Evolutionary conservation across 164 flowering plant genomes (phyloP).

Genomic region (Piper betle): DNA sequence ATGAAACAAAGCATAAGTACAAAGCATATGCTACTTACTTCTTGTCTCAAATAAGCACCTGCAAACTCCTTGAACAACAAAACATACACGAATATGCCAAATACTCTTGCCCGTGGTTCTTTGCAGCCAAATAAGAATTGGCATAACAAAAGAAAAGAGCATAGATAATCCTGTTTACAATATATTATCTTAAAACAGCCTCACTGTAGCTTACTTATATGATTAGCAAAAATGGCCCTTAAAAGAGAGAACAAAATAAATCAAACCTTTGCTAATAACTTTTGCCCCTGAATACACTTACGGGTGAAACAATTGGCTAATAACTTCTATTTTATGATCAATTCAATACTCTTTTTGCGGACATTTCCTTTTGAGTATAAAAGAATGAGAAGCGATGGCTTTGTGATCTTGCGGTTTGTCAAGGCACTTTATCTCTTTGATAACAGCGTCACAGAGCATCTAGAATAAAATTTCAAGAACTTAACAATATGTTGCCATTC

Average conservation of each 20-base stretch:
- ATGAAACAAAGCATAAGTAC: not conserved
- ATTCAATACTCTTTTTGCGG: conserved; percentile 42
- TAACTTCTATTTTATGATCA: conserved; percentile 54
- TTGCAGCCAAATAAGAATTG: conserved; percentile 64
- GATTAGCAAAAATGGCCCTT: too few relatives aligned
- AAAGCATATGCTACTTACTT: conserved; percentile 30
- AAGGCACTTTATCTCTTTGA: conserved; percentile 53
- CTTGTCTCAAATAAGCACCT: conserved; percentile 59
- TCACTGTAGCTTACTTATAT: too few relatives aligned
- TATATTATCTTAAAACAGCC: not conserved
- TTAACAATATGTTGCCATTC: not conserved
- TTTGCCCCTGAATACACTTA: conserved; percentile 55
- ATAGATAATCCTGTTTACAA: conserved; percentile 45
- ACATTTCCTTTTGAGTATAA: conserved; percentile 52
- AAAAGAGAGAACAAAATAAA: not conserved
- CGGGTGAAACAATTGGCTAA: conserved; percentile 47
- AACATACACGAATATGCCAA: conserved; percentile 46
- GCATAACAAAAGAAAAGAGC: conserved; percentile 43
- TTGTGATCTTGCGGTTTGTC: conserved; percentile 56
- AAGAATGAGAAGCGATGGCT: conserved; percentile 61
- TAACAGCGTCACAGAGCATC: conserved; percentile 58
- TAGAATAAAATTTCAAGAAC: conserved; percentile 6
- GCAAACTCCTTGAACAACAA: conserved; percentile 48
- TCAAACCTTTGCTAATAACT: conserved; percentile 49
- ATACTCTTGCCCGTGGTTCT: conserved; percentile 51